Base-by-base conservation (phyloP, 495 filamentous ascomycete genomes). In the Neurospora hispaniola region DNA sequence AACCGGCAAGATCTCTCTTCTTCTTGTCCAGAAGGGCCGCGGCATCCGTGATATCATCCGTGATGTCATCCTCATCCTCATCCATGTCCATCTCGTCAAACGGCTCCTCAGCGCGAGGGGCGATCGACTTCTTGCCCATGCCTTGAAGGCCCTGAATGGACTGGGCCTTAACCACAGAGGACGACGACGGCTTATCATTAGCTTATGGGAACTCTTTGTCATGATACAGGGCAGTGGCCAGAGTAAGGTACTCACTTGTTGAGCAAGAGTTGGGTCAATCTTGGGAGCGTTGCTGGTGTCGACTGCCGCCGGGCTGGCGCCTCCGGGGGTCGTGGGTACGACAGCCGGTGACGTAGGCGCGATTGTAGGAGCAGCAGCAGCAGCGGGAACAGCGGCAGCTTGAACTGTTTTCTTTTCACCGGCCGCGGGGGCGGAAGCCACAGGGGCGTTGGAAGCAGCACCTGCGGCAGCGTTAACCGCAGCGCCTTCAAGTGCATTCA, bases 401-500 rank as follows among this genome's bases (percentile, higher is more conserved):
- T 40, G 27, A 35, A 69, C 72, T 7, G 71, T 16, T 18, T 74
- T 70, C 39, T 66, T 66, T 38, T 77, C 77, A 14, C 71, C 27
- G 43, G 43, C 18, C n/a, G 43, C 43, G 43, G 43, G 18, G n/a
- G 43, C 43, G 18, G 71, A 20, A 59, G 48, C 44, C n/a, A 74
- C 35, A 43, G 73, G 75, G 40, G 70, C 23, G 46, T 72, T 76
- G 69, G 74, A 70, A 46, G 76, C 74, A 31, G 76, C 78, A 68
- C 78, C 74, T 48, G 80, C 76, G 20, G 83, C 83, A 7, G 82
- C 81, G 75, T 79, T 83, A 54, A 86, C 83, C 40, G 85, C 85
- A 43, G 85, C 84, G 69, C 85, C 85, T 79, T 85, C 82, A 69
- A 86, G 78, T 69, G 82, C 84, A 71, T 82, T 85, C 76, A 86